Conservation (phyloP, 2,329 filamentous ascomycete species). For the Sporothrix variecibatus region DNA sequence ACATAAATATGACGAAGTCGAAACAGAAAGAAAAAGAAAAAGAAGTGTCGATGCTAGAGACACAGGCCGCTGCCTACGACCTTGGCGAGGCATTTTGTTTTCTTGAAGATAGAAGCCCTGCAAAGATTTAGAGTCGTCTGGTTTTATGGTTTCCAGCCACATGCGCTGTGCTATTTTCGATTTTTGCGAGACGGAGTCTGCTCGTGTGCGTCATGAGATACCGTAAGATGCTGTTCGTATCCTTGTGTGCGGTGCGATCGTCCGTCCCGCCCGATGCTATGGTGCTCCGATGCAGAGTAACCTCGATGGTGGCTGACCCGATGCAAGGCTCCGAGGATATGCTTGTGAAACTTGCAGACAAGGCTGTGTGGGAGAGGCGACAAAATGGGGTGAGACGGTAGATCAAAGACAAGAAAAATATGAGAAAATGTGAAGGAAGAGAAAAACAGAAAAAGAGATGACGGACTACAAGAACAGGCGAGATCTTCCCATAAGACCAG, state of each 20-base stretch:
- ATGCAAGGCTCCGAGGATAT: not conserved
- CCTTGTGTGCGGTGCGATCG: not conserved
- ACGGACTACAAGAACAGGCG: not conserved
- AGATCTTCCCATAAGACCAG: not conserved
- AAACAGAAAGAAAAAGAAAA: not conserved
- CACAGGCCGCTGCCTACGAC: not conserved
- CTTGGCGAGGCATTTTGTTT: not conserved
- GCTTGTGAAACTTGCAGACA: not conserved
- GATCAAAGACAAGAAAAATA: not conserved
- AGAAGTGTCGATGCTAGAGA: not conserved
- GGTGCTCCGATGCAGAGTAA: slow-evolving; percentile 3
- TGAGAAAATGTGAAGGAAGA: too few relatives aligned
- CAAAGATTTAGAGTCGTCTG: not conserved
- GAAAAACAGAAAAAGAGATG: not conserved
- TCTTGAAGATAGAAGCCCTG: not conserved
- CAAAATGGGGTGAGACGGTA: not conserved
- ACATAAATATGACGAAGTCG: not conserved
- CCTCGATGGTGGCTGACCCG: not conserved
- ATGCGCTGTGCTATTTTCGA: not conserved
- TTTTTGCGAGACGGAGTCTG: not conserved
- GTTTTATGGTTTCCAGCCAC: not conserved
- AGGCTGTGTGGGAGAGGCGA: not conserved
- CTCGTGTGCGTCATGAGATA: not conserved
- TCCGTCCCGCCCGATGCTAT: not conserved
- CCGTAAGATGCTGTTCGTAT: not conserved